Conservation (phyloP, 2,329 filamentous ascomycete genomes). For the Colletotrichum brevisporum region DNA sequence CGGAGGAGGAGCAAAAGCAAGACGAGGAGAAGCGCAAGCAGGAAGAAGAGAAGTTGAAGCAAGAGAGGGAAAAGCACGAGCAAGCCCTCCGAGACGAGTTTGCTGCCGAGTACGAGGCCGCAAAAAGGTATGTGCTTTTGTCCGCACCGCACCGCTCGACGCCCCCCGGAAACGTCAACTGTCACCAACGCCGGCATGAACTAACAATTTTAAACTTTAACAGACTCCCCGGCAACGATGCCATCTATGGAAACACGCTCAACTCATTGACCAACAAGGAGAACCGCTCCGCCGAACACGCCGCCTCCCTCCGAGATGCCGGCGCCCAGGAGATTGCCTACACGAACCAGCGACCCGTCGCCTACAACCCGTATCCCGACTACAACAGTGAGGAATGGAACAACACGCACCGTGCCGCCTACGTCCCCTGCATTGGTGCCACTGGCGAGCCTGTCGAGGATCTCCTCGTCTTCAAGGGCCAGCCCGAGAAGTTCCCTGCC, state of each 20-base stretch:
- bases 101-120: conserved; percentile 52
- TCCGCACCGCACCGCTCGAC: conserved; percentile 12
- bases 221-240: conserved; percentile 62
- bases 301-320: conserved; percentile 37
- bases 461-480: conserved; percentile 74
- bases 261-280: conserved; percentile 60
- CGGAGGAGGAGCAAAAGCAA: conserved; percentile 37
- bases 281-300: conserved; percentile 50
- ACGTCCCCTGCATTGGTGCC: conserved; percentile 76
- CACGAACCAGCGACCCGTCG: conserved; percentile 62
- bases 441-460: conserved; percentile 72
- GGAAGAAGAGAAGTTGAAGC: conserved; percentile 21
- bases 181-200: conserved; percentile 12
- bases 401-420: conserved; percentile 67
- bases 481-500: conserved; percentile 70
- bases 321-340: conserved; percentile 47
- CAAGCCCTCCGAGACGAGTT: conserved; percentile 50
- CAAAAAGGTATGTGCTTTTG: conserved; percentile 54
- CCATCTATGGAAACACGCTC: conserved; percentile 71
- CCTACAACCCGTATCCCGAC: conserved; percentile 79
- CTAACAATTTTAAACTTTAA: conserved; percentile 18
- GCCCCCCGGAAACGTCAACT: conserved; percentile 33
- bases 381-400: conserved; percentile 77
- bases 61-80: conserved; percentile 45
- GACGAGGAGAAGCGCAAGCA: conserved; percentile 36